A percentile compares a stretch with the other conserved stretches of the same genome.
Conservation (phyloP, 495 filamentous ascomycete species). For the Jackrogersella minutella region DNA sequence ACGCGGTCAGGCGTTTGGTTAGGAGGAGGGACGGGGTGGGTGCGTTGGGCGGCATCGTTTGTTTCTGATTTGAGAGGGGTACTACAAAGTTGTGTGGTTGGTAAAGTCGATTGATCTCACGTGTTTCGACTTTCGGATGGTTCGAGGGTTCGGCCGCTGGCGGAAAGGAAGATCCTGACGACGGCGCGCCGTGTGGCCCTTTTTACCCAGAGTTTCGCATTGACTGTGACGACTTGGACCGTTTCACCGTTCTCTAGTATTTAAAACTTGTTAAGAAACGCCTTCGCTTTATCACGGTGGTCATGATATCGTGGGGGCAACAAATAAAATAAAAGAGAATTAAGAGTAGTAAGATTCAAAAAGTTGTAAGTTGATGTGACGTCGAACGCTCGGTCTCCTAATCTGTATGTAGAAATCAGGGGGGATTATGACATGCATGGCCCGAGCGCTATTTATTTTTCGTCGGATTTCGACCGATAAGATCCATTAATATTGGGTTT, state of each 20-base stretch:
- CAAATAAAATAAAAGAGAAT: not conserved
- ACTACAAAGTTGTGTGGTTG: too few species aligned
- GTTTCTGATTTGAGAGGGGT: too few species aligned
- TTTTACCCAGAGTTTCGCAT: constrained; percentile 5
- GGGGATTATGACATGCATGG: constrained; percentile 31
- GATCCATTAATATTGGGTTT: constrained; percentile 15
- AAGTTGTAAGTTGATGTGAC: constrained; percentile 14
- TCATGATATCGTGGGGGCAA: constrained; percentile 14
- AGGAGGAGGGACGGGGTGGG: constrained; percentile 57
- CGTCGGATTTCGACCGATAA: constrained; percentile 13
- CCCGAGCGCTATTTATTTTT: constrained; percentile 16
- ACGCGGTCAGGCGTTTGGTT: constrained; percentile 56
- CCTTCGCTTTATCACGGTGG: constrained; percentile 8
- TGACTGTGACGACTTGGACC: not conserved
- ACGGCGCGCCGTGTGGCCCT: constrained; percentile 16
- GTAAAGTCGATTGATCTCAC: not conserved
- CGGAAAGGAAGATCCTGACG: constrained; percentile 6
- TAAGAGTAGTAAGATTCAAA: constrained; percentile 1
- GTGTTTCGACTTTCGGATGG: not conserved
- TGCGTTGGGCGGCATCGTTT: constrained; percentile 39
- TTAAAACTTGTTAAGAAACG: not conserved
- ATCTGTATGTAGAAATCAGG: not conserved
- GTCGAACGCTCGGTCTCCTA: constrained; percentile 19
- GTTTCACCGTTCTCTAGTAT: not conserved
- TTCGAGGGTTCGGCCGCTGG: not conserved